Percentiles rank a stretch among this genome's conserved stretches.
Conservation (phyloP, 1,284 basidiomycete genomes). For the Gymnopus androsaceus region DNA sequence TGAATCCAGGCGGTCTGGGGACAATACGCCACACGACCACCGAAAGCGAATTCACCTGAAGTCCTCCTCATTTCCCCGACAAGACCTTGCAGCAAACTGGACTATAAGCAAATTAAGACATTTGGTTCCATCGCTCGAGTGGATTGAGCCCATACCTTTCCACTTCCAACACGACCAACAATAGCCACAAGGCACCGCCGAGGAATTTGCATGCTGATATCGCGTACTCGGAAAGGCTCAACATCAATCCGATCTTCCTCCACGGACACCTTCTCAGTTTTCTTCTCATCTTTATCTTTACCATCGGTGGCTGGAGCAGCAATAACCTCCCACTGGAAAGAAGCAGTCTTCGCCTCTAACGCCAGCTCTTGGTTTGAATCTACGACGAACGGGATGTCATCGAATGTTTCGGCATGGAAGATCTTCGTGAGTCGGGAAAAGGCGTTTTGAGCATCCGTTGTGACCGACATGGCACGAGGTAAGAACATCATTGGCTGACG, state of each 20-base stretch:
- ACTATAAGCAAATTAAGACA: conserved; percentile 42
- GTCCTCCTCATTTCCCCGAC: conserved; percentile 74
- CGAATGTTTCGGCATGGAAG: conserved; percentile 61
- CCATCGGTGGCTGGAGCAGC: conserved; percentile 2
- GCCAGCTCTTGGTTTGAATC: conserved; percentile 50
- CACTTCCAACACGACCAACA: conserved; percentile 66
- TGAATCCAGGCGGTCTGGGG: conserved; percentile 85
- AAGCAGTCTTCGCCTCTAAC: conserved; percentile 53
- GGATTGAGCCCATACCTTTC: conserved; percentile 28
- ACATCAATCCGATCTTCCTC: conserved; percentile 10
- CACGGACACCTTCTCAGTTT: conserved; percentile 17
- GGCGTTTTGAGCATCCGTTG: conserved; percentile 67
- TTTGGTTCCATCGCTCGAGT: background rate
- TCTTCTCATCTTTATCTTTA: conserved; percentile 24
- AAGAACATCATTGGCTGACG: conserved; percentile 73
- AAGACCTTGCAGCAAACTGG: conserved; percentile 69
- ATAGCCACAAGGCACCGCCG: conserved; percentile 65
- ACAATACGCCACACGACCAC: conserved; percentile 73
- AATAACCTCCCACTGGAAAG: conserved; percentile 64
- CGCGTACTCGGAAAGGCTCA: conserved; percentile 49
- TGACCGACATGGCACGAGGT: conserved; percentile 63
- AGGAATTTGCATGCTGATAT: conserved; percentile 56
- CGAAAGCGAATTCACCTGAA: conserved; percentile 57
- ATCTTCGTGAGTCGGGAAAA: conserved; percentile 53
- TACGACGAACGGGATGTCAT: conserved; percentile 42